Percentiles rank a stretch among this genome's conserved stretches.
Conservation (phyloP, 2,329 filamentous ascomycete species). For the Colletotrichum zoysiae region DNA sequence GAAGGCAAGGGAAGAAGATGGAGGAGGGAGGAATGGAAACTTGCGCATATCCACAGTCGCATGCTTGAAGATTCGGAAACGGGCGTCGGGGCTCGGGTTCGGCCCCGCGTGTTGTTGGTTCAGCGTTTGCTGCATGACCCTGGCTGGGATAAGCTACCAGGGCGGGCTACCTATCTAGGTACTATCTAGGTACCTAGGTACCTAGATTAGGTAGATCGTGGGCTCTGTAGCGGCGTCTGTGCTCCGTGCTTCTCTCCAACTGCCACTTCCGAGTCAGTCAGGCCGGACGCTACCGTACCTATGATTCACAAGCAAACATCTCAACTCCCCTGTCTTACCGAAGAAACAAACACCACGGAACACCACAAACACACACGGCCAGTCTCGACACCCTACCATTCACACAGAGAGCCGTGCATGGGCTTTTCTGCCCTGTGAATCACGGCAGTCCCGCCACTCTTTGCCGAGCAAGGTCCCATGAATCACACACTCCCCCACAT, state of each 20-base stretch:
- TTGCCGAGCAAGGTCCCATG: not conserved
- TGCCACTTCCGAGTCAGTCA: not conserved
- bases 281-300: slow-evolving; percentile 6
- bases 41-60: not conserved
- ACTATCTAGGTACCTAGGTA: not conserved
- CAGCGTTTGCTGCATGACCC: not conserved
- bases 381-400: not conserved
- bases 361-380: not conserved
- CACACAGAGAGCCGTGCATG: not conserved
- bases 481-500: not conserved
- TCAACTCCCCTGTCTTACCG: not conserved
- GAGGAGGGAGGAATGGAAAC: not conserved
- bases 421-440: not conserved
- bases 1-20: slow-evolving; percentile 1
- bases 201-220: too few species aligned
- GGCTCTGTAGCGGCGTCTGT: not conserved
- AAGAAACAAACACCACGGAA: not conserved
- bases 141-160: not conserved
- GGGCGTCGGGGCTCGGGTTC: not conserved
- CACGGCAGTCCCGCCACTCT: not conserved
- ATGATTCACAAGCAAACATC: slow-evolving; percentile 16
- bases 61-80: not conserved
- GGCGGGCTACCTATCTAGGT: too few species aligned
- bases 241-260: slow-evolving; percentile 19
- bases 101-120: slow-evolving; percentile 1